Evolutionary conservation across 371 early-diverging fungal species (phyloP).

Genomic region (Chytridium lagenaria): DNA sequence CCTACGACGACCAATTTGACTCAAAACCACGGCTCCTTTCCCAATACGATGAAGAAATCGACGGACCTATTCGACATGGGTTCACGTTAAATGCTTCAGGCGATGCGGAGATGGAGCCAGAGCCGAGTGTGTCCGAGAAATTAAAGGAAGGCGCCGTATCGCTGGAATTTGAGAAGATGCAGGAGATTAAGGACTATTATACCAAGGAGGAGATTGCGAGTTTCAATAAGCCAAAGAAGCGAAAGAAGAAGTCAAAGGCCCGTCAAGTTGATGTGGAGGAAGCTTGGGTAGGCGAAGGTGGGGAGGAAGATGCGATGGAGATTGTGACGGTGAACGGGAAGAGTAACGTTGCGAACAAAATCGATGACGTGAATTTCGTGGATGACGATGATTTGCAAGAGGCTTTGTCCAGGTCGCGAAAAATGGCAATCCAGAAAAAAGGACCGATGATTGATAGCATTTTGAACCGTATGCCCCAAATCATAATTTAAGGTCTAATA

Average conservation of each 20-base stretch:
- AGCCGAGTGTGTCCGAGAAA: conserved; percentile 61
- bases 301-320: conserved; percentile 36
- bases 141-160: conserved; percentile 66
- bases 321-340: conserved; percentile 23
- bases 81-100: conserved; percentile 43
- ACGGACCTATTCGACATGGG: conserved; percentile 52
- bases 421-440: conserved; percentile 48
- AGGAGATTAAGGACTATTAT: conserved; percentile 78
- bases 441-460: conserved; percentile 13
- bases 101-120: conserved; percentile 40
- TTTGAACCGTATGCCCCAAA: conserved; percentile 29
- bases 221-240: conserved; percentile 80
- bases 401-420: conserved; percentile 78
- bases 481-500: not conserved
- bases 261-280: conserved; percentile 33
- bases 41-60: conserved; percentile 81
- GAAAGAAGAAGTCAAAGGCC: conserved; percentile 40
- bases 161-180: conserved; percentile 62
- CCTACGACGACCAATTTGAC: conserved; percentile 77
- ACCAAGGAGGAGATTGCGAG: conserved; percentile 82
- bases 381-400: conserved; percentile 94
- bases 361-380: conserved; percentile 76
- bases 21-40: conserved; percentile 69
- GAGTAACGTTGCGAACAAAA: conserved; percentile 43
- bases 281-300: conserved; percentile 54